Base-by-base conservation (phyloP, 371 early-diverging fungal genomes). In the Rhizomucor pusillus region DNA sequence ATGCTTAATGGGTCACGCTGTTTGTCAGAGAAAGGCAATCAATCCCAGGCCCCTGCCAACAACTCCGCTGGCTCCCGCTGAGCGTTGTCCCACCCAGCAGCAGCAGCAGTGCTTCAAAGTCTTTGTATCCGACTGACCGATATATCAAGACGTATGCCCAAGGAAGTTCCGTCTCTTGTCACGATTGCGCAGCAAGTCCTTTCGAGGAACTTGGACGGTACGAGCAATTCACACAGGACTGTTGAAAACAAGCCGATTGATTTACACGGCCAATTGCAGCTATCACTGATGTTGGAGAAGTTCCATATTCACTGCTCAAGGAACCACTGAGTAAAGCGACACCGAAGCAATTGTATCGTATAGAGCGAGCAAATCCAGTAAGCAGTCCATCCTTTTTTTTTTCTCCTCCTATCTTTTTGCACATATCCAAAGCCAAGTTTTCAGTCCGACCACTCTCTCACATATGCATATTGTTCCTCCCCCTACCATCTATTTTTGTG, bases 361-460 rank as follows among this genome's bases (percentile, higher is more conserved):
- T 76, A 16, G 77, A 76, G 47, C 60, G 47, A 41, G 45, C 52
- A 12, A 76, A 73, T 52, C 77, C 77, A 16, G 77, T 73, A 76
- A 60, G 57, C 44, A 20, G 5, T 7, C 23, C 18, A 22, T 36
- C 22, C 22, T 6, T 18, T 22, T 12, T 14, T 12, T 22, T 10
- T 40, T 23, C 23, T 33, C 23, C 34, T 16, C 37, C 29, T 39
- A 1, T 4, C 18, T 24, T 16, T 20, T 55, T 9, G 23, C 2
- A 33, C 35, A 35, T n/a, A 35, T 37, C 7, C 9, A n/a, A n/a
- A 35, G 19, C 18, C 12, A 7, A 29, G 2, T 13, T 20, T 22
- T 19, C 7, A 29, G 29, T 29, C 29, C 29, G 29, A 3, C 7
- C 29, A 29, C 29, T 50, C 7, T 14, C 45, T 22, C 36, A n/a